These are phyloP conservation scores for Dichotomocladium elegans DNA, from an alignment of 371 early-diverging fungal genomes.

Conservation along the genomic window DNA sequence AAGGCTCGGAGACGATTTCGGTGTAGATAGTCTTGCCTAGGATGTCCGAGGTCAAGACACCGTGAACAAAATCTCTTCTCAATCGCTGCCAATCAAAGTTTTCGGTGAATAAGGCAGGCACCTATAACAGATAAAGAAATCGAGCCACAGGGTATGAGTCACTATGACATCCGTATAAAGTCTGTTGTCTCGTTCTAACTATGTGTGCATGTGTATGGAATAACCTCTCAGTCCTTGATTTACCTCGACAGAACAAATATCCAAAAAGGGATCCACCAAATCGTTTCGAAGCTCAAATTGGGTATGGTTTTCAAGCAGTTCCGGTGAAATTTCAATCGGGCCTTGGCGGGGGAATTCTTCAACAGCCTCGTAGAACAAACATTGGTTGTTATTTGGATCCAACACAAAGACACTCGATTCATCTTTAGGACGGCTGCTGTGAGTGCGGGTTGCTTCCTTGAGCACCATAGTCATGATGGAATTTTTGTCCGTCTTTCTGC, in stretches of 20 bases:
- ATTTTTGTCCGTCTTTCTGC: slow-evolving; percentile 70
- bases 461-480: slow-evolving; percentile 95
- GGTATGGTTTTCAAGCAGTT: slow-evolving; percentile 61
- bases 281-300: slow-evolving; percentile 83
- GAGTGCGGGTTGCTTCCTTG: slow-evolving; percentile 57
- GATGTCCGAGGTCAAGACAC: slow-evolving; percentile 88
- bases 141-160: too few relatives aligned
- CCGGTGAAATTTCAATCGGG: slow-evolving; percentile 57
- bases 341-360: slow-evolving; percentile 62
- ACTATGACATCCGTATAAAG: slow-evolving; percentile 2
- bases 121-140: slow-evolving; percentile 28
- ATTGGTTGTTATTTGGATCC: slow-evolving; percentile 73
- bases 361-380: slow-evolving; percentile 78
- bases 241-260: slow-evolving; percentile 89
- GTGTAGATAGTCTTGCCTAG: slow-evolving; percentile 85
- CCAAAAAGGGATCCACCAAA: slow-evolving; percentile 88
- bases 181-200: neutral
- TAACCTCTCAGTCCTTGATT: neutral
- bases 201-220: too few relatives aligned
- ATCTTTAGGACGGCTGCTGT: slow-evolving; percentile 60
- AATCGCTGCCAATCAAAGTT: slow-evolving; percentile 96
- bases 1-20: slow-evolving; percentile 73
- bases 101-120: slow-evolving; percentile 92
- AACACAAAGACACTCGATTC: slow-evolving; percentile 82
- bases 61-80: slow-evolving; percentile 87